A percentile compares a stretch with the other conserved stretches of the same genome.
Evolutionary conservation across 2,329 filamentous ascomycete species (phyloP).

Genomic region (Graphiopsis chlorocephala): DNA sequence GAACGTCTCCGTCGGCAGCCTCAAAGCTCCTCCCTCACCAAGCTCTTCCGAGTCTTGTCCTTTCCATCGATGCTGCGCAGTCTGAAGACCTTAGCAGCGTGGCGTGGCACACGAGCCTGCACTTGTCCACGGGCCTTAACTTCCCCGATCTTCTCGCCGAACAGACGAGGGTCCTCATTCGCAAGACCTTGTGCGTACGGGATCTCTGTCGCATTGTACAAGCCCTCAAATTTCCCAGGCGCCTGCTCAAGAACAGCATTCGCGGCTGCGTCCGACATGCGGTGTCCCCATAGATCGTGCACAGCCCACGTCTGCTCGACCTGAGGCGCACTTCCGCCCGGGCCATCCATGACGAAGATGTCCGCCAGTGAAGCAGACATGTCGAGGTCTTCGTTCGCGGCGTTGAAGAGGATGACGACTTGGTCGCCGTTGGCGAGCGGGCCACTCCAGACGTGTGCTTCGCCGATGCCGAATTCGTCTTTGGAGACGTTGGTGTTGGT

Average conservation of each 20-base stretch:
- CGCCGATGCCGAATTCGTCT: slow-evolving; percentile 40
- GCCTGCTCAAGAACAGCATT: slow-evolving; percentile 29
- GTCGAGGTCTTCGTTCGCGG: slow-evolving; percentile 39
- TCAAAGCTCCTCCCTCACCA: slow-evolving; percentile 10
- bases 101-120: neutral
- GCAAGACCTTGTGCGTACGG: slow-evolving; percentile 8
- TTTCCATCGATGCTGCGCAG: slow-evolving; percentile 8
- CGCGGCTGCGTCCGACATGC: slow-evolving; percentile 50
- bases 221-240: neutral
- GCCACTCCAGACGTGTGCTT: slow-evolving; percentile 53
- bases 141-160: slow-evolving; percentile 2
- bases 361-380: slow-evolving; percentile 54
- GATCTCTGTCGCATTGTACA: slow-evolving; percentile 4
- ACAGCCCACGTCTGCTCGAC: slow-evolving; percentile 49
- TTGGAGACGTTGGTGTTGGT: slow-evolving; percentile 38
- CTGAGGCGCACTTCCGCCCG: slow-evolving; percentile 40
- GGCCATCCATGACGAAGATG: slow-evolving; percentile 50
- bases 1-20: neutral
- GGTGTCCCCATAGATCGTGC: slow-evolving; percentile 55
- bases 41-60: slow-evolving; percentile 9
- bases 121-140: neutral
- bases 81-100: slow-evolving; percentile 9
- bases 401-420: slow-evolving; percentile 53
- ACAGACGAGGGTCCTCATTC: slow-evolving; percentile 8
- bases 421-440: slow-evolving; percentile 46